Evolutionary conservation across 2,329 filamentous ascomycete species (phyloP).

Genomic region (Aureobasidium sp.): DNA sequence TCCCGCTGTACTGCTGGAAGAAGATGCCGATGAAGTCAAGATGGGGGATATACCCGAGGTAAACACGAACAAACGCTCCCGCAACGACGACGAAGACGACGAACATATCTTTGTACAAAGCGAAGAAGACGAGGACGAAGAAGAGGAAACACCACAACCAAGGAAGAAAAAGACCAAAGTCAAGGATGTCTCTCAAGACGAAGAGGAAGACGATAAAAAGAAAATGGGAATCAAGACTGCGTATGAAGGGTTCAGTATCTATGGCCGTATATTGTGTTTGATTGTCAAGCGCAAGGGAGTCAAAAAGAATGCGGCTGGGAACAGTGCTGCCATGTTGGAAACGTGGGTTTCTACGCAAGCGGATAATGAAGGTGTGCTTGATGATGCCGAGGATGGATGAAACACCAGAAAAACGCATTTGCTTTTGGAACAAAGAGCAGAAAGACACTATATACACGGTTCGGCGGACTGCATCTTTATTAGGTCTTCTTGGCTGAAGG

Average conservation of each 20-base stretch:
- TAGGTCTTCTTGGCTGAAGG: not conserved
- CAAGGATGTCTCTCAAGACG: constrained; percentile 16
- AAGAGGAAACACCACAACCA: constrained; percentile 23
- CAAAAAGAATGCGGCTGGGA: constrained; percentile 25
- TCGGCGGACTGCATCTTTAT: not conserved
- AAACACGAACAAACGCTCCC: constrained; percentile 17
- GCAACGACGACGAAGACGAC: constrained; percentile 11
- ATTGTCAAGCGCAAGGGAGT: constrained; percentile 67
- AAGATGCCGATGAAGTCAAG: constrained; percentile 32
- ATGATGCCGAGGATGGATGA: constrained; percentile 23
- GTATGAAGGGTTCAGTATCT: constrained; percentile 95
- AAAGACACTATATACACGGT: not conserved
- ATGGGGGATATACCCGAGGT: constrained; percentile 50
- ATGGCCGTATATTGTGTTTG: constrained; percentile 83
- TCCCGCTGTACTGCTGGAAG: constrained; percentile 42
- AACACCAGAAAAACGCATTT: not conserved
- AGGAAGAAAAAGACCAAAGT: constrained; percentile 19
- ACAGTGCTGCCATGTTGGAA: constrained; percentile 29
- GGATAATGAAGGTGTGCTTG: constrained; percentile 23
- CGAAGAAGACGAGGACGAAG: constrained; percentile 28
- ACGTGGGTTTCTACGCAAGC: constrained; percentile 31
- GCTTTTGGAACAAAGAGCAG: not conserved
- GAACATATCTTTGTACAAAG: constrained; percentile 29
- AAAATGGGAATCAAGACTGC: constrained; percentile 77
- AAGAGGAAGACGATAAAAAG: constrained; percentile 67